phyloP scores from a whole-genome alignment of 108 stramenopile genomes.

The Cyclotella baltica region DNA sequence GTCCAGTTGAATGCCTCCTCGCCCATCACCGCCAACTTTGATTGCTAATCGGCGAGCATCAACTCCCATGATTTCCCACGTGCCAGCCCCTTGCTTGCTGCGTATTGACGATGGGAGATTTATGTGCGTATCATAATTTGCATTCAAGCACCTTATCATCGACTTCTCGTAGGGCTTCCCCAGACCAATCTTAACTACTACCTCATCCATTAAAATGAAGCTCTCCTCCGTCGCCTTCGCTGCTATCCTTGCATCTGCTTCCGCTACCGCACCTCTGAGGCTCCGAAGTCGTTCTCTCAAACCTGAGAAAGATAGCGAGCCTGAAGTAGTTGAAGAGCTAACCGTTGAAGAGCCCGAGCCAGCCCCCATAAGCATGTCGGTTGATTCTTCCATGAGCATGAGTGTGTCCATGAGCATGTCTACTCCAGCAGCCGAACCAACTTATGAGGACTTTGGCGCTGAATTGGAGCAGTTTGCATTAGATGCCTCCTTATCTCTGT shows the following conservation, averaged over 20 bases:
- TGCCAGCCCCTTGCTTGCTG: no score
- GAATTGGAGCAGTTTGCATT: background rate
- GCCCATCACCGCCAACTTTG: no score
- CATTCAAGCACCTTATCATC: no score
- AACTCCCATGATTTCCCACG: no score
- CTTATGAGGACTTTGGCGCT: background rate
- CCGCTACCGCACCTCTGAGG: background rate
- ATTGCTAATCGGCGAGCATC: no score
- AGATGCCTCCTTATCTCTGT: constrained; percentile 9
- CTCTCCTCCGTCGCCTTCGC: background rate
- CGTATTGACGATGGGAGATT: no score
- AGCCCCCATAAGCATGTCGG: background rate
- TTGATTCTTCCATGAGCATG: no score
- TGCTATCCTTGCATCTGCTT: background rate
- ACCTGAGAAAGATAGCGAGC: background rate
- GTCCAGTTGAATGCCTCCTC: no score
- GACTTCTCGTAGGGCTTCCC: no score
- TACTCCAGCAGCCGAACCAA: background rate
- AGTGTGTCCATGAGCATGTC: constrained; percentile 5
- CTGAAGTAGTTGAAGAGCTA: background rate
- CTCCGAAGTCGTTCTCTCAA: constrained; percentile 3
- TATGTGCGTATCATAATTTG: no score
- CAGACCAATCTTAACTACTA: no score
- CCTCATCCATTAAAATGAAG: constrained; percentile 16
- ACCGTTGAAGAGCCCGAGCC: background rate